phyloP scores from a whole-genome alignment of 2,329 filamentous ascomycete species.

The Neonectria neomacrospora region DNA sequence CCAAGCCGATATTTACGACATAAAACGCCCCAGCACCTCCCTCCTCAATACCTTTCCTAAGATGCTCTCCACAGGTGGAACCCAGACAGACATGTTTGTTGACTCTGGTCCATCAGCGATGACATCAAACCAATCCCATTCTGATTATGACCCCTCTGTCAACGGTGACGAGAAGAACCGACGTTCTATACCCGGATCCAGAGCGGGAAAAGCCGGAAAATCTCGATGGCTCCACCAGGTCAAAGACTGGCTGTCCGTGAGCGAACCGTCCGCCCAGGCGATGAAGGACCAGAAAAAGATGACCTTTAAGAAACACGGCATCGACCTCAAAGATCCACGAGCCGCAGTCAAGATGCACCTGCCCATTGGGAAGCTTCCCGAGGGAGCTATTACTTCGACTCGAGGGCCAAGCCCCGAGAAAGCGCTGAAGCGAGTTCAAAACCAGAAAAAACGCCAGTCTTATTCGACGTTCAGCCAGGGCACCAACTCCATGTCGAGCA shows the following conservation, averaged over 20 bases:
- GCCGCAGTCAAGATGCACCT: slow-evolving; percentile 59
- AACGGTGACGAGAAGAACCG: slow-evolving; percentile 35
- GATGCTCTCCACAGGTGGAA: slow-evolving; percentile 27
- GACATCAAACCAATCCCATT: slow-evolving; percentile 32
- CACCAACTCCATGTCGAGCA: slow-evolving; percentile 50
- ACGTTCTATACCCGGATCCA: slow-evolving; percentile 25
- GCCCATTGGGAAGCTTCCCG: slow-evolving; percentile 58
- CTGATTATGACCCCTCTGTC: slow-evolving; percentile 41
- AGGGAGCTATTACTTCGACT: slow-evolving; percentile 58
- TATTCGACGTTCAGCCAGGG: slow-evolving; percentile 41
- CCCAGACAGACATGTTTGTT: slow-evolving; percentile 20
- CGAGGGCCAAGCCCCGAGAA: slow-evolving; percentile 60
- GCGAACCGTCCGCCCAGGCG: slow-evolving; percentile 62
- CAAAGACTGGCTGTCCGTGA: slow-evolving; percentile 61
- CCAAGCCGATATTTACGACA: neutral
- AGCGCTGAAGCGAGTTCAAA: slow-evolving; percentile 49
- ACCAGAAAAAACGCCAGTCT: slow-evolving; percentile 47
- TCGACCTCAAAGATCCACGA: slow-evolving; percentile 56
- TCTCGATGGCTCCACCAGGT: slow-evolving; percentile 55
- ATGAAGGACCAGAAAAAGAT: slow-evolving; percentile 59
- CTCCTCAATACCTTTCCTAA: neutral
- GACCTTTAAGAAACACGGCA: slow-evolving; percentile 56
- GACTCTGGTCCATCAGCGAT: slow-evolving; percentile 26
- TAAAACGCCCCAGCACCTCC: neutral
- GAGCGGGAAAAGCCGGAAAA: slow-evolving; percentile 43